Evolutionary conservation across 768 basidiomycete genomes (phyloP), one percentile per base, ranked within the genome.

Genomic region (Arthromyces matolae): DNA sequence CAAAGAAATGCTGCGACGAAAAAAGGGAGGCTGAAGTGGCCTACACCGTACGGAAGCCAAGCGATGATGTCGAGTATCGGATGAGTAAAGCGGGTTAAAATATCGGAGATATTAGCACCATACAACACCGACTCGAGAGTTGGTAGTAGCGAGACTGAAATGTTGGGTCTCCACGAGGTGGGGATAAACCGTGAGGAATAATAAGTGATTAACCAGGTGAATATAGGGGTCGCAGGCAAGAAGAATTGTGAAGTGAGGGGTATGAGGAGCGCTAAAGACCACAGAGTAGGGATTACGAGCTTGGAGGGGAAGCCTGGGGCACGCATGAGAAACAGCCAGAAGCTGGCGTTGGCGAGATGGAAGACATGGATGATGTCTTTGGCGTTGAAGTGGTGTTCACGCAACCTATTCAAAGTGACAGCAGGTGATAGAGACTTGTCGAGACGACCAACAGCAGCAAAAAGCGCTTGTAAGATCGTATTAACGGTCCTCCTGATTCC

Each of bases 51-150:
- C 0, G 96, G 94, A 1, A 98, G 62, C 96, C 95, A 98, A 0
- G 95, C 94, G 34, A 96, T 60, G 59, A 98, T 79, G 64, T 98
- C 95, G 51, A 99, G 82, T 34, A 91, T 56, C 13, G 93, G 89
- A 61, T 95, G 91, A 8, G 95, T 98, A 68, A 83, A 94, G 14
- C 93, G 80, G 19, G 95, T 97, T 50, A 98, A 84, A 64, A 97
- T 86, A 68, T 98, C 94, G 28, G 92, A 95, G 48, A 98, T 93
- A 68, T 98, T 98, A 46, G 94, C 95, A 2, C 96, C 96, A 64
- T 96, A 98, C 4, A 98, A 76, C 23, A 96, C 92, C 16, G 88
- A 83, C 63, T 99, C 96, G 44, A 97, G 80, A 0, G 95, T 95
- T 0, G 96, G 95, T 5, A 99, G 83, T 8, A 98, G 76, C 27